Base-by-base conservation (phyloP, 805 yeast species). In the Nakazawaea wyomingensis region DNA sequence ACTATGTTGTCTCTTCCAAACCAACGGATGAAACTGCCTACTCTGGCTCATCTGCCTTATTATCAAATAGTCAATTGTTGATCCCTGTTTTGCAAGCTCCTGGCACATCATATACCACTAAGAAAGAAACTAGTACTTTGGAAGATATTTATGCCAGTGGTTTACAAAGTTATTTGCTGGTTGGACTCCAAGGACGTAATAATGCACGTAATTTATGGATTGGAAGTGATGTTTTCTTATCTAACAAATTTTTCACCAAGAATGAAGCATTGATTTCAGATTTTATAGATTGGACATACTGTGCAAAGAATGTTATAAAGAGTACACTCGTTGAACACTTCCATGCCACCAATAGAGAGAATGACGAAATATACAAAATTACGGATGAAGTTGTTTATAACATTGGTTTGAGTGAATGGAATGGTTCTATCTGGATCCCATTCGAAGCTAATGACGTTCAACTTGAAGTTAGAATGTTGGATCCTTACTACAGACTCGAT, bases 401-500 rank as follows among this genome's bases (percentile, higher is more conserved):
- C 27, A 60, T 74, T 34, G 79, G 76, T 11, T 60, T 77, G 1
- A 67, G 77, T 24, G 68, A 68, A 50, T 66, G 66, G 57, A 53
- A 67, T 37, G 78, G 76, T 30, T 52, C 56, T n/a, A 39, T 64
- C 42, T 93, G 96, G 96, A 68, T 59, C 11, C 95, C 96, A 24
- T 88, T 62, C 58, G 61, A 57, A 5, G 69, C 68, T 31, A 72
- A 75, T 40, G 85, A 82, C 47, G 60, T 86, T 44, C 99, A 93
- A 66, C 68, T 93, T 44, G 90, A 88, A 55, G 79, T 89, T 61
- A 78, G 76, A 55, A 82, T 93, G 91, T 75, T 93, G 50, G 98
- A 93, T 60, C 99, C 99, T 34, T 93, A 91, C 68, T 89, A 89
- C 59, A 80, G 99, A 57, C 59, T 91, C 45, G 79, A 73, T 48